Evolutionary conservation across 345 rosid genomes (phyloP), one percentile per base, ranked within the genome.

Genomic region (Firmiana major): DNA sequence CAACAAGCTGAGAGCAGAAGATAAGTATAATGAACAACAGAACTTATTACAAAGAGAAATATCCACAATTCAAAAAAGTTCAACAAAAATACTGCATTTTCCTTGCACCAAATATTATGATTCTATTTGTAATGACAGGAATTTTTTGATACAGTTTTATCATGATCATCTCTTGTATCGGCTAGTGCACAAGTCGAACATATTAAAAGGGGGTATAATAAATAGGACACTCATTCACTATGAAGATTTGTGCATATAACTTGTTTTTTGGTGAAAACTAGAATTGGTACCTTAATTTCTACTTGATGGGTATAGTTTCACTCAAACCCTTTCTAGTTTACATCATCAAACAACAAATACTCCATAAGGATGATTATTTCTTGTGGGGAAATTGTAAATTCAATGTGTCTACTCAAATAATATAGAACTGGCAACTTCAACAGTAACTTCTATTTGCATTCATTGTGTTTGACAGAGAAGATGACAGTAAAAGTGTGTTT

Each of bases 1-100:
- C 36, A 67, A 22, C 43, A 71, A 79, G 46, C 34, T 55, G 31
- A 28, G 70, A 72, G 24, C 74, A 78, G 0, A 68, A n/a, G 19
- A 70, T 40, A 46, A 51, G 0, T 53, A 54, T 24, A 45, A 76
- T 28, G 4, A 77, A 67, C 31, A 63, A n/a, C 57, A 67, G 22
- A 40, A 62, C 40, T 28, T 31, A 1, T 9, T 26, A 69, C 8
- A 46, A 19, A 63, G 1, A 45, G 70, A 19, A 19, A 15, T 49
- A 31, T 24, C 28, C 36, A 49, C 19, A 17, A 31, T 17, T n/a
- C 19, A 75, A n/a, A 48, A 51, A 66, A 31, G 26, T 16, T 66
- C 17, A 43, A 22, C 3, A 59, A 6, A 55, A 16, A 58, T 12
- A 22, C 34, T 21, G 21, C 76, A 73, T 19, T 38, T 71, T 57